Base-by-base conservation (phyloP, 1,284 basidiomycete species). In the Coniferiporia sulphurascens region DNA sequence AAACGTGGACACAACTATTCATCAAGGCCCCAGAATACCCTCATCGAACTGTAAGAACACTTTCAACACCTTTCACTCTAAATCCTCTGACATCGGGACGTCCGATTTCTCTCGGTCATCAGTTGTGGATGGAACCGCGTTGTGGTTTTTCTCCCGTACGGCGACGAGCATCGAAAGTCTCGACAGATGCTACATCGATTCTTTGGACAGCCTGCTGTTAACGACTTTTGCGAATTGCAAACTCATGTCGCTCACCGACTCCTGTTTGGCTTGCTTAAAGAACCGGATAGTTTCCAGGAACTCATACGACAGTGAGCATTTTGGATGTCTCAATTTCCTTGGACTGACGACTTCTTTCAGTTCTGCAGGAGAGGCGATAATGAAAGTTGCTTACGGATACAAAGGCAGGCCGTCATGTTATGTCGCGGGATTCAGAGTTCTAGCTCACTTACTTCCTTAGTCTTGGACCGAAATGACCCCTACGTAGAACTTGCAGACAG, bases 381-480 rank as follows among this genome's bases (percentile, higher is more conserved):
- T 61, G 51, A 61, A 27, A 32, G 32, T 57, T 6, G 36, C 59
- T 12, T 61, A 61, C 22, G 55, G 55, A 12, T 56, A 61, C 43
- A 34, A 52, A n/a, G 34, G 34, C 5, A 9, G 1, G 4, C 27
- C 5, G 27, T 27, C 27, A n/a, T 27, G 5, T 1, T 43, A 17
- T 19, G 21, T 22, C 13, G 7, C n/a, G 3, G 13, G n/a, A 12
- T 41, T 41, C 3, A 41, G 9, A n/a, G 17, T n/a, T 7, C 36
- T 5, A 8, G 17, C 32, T 35, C 10, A n/a, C 38, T 17, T 19
- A 2, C 5, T 17, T 41, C 4, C 9, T 27, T 27, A 27, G 57
- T 50, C 45, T 12, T 9, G 15, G 35, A 56, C n/a, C 44, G 43
- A 22, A 44, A 62, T 19, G 64, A 66, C 50, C 65, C 64, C 9